Percentiles rank a stretch among this genome's conserved stretches.
phyloP scores from a whole-genome alignment of 768 basidiomycete species.

The Phaffia tasmanica region DNA sequence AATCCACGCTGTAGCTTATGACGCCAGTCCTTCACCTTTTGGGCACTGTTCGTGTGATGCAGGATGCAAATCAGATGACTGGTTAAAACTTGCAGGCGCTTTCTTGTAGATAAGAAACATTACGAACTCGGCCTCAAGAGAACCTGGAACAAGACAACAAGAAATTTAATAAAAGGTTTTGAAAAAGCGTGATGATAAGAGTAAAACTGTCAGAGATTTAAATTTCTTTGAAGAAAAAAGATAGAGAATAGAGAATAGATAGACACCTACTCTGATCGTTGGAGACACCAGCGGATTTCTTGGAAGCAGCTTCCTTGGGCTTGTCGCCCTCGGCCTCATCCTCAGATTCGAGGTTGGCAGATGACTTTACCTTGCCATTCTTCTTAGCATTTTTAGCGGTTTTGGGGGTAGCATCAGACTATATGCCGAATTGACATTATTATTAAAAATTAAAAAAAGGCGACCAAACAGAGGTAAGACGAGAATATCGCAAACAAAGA shows the following conservation, averaged over 20 bases:
- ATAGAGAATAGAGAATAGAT: neutral
- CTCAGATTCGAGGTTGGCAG: conserved; percentile 22
- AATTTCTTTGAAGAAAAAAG: neutral
- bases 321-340: conserved; percentile 27
- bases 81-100: too few species aligned
- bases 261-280: conserved; percentile 23
- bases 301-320: conserved; percentile 49
- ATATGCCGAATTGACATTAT: neutral
- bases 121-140: neutral
- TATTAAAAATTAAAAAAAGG: neutral
- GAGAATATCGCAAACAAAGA: neutral
- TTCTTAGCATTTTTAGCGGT: conserved; percentile 11
- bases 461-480: neutral
- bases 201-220: neutral
- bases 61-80: too few species aligned
- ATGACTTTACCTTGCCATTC: conserved; percentile 20
- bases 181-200: neutral
- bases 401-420: neutral
- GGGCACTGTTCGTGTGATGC: conserved; percentile 8
- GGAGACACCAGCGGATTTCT: conserved; percentile 46
- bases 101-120: too few species aligned
- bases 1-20: conserved; percentile 84
- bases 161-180: neutral
- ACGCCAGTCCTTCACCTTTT: conserved; percentile 77
- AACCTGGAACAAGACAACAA: neutral